Evolutionary conservation across 2,329 filamentous ascomycete species (phyloP).

Genomic region (Penicillium brasilianum): DNA sequence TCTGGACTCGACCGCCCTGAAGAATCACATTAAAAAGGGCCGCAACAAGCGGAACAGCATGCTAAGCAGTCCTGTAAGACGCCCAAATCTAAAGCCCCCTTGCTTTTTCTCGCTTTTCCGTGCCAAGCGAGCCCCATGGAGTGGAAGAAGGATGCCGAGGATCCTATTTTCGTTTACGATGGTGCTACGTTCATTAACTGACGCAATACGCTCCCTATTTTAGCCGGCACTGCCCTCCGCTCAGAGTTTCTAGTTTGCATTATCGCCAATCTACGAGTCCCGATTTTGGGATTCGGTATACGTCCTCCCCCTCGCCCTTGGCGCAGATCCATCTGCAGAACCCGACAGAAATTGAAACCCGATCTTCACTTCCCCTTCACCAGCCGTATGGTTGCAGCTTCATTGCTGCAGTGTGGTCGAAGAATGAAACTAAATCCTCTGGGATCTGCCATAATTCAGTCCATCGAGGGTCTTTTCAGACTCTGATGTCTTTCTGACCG

Average conservation of each 20-base stretch:
- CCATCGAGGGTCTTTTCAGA: neutral
- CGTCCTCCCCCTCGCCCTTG: constrained; percentile 10
- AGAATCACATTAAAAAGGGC: constrained; percentile 99
- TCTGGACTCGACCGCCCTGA: constrained; percentile 90
- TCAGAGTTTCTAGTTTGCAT: constrained; percentile 47
- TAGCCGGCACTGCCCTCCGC: constrained; percentile 52
- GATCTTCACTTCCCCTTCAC: constrained; percentile 7
- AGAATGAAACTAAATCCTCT: constrained; percentile 5
- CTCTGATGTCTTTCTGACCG: neutral
- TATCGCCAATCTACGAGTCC: constrained; percentile 11
- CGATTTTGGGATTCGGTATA: constrained; percentile 16
- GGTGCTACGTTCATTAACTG: constrained; percentile 18
- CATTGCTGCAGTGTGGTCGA: constrained; percentile 11
- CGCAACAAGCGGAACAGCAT: constrained; percentile 92
- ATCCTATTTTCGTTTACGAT: constrained; percentile 6
- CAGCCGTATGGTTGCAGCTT: constrained; percentile 10
- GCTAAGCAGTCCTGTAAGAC: constrained; percentile 91
- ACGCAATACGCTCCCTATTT: constrained; percentile 20
- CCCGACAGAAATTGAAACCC: constrained; percentile 15
- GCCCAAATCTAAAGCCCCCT: constrained; percentile 16
- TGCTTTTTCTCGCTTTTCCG: constrained; percentile 22
- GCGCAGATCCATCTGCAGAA: constrained; percentile 13
- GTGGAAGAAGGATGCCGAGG: constrained; percentile 32
- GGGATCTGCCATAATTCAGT: constrained; percentile 6
- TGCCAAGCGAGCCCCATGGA: constrained; percentile 29